Conservation (phyloP, 2,329 filamentous ascomycete species). For the Colletotrichum lini region DNA sequence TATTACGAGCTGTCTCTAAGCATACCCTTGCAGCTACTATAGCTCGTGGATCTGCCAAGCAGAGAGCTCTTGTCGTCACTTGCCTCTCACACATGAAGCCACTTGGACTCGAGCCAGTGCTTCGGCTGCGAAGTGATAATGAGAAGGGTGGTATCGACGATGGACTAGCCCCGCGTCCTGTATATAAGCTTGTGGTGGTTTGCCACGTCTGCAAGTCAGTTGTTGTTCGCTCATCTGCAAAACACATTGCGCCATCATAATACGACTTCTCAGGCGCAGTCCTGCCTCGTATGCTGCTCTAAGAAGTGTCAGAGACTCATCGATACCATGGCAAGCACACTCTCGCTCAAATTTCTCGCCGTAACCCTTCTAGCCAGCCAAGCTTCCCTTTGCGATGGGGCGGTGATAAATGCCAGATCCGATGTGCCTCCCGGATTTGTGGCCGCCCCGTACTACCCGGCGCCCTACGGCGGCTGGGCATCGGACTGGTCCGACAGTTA, state of each 20-base stretch:
- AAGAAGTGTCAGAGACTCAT: neutral
- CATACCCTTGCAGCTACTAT: conserved; percentile 1
- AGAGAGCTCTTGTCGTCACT: conserved; percentile 18
- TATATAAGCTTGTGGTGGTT: conserved; percentile 12
- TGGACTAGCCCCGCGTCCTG: neutral
- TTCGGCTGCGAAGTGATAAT: neutral
- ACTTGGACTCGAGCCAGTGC: conserved; percentile 5
- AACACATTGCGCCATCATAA: neutral
- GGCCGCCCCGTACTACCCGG: conserved; percentile 77
- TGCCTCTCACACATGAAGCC: conserved; percentile 10
- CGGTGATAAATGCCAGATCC: conserved; percentile 26
- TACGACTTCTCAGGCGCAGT: neutral
- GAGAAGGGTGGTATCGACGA: neutral
- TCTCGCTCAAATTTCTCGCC: conserved; percentile 26
- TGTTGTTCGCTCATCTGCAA: neutral
- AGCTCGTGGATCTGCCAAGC: conserved; percentile 23
- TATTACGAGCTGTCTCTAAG: conserved; percentile 2
- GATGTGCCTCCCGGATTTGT: conserved; percentile 51
- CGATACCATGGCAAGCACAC: conserved; percentile 14
- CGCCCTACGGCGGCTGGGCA: conserved; percentile 80
- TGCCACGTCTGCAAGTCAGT: neutral
- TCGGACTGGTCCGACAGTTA: conserved; percentile 79
- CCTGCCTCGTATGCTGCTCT: neutral
- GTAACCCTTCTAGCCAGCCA: conserved; percentile 33
- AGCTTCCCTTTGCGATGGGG: conserved; percentile 24